Base-by-base conservation (phyloP, 768 basidiomycete genomes). In the Daedalea quercina region DNA sequence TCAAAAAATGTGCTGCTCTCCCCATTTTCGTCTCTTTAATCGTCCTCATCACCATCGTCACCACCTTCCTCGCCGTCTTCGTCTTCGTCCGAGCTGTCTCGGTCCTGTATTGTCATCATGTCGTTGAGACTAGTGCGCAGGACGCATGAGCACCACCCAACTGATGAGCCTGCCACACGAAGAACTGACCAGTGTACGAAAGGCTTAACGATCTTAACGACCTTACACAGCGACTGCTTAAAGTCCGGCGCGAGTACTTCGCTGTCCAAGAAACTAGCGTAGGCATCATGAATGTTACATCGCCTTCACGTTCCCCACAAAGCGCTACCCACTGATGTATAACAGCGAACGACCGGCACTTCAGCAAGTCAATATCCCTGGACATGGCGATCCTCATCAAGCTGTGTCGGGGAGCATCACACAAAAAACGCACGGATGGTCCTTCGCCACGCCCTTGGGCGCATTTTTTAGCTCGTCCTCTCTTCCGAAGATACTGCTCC, bases 361-460 rank as follows among this genome's bases (percentile, higher is more conserved):
- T 90, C 56, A 99, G 70, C 47, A 98, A 70, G 66, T 95, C 94
- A 58, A 99, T 97, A 64, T 97, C 92, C 67, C 86, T 89, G 54
- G 17, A 15, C 37, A 31, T 12, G 43, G 47, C 17, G 34, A 45
- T 25, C 31, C 51, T 20, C 25, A 24, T 3, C 34, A 9, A 54
- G 44, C 35, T 24, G 19, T 33, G 34, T 44, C 22, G 22, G 26
- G 4, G 19, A 13, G 17, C 42, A 37, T 34, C 48, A 25, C 22
- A 44, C 31, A 49, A 22, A 24, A 44, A 3, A 61, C 76, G 17
- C 51, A 90, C 88, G 75, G 74, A 65, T 97, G 93, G 26, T 76
- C 77, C 69, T 93, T 98, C 48, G 80, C 79, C 9, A 95, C 70
- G 0, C 93, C 94, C 63, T 96, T 97, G 1, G 94, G 94, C 4